Conservation (phyloP, 2,329 filamentous ascomycete genomes). For the Talaromyces rugulosus region DNA sequence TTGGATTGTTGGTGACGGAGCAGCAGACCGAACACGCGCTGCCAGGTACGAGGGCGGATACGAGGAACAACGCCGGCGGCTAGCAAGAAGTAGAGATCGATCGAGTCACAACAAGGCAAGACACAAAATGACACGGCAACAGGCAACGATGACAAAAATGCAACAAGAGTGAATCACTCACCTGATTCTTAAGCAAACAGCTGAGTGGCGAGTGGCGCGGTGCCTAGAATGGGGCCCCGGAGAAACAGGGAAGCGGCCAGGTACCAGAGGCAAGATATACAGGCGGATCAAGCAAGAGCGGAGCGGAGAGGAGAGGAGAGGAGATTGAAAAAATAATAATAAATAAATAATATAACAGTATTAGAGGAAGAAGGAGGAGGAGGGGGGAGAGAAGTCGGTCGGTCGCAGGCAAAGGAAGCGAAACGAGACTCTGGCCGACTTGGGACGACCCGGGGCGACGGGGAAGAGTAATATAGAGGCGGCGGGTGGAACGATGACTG, state of each 20-base stretch:
- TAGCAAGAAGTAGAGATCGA: neutral
- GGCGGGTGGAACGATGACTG: neutral
- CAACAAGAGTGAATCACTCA: neutral
- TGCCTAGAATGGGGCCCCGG: constrained; percentile 8
- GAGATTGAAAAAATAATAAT: neutral
- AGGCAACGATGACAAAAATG: neutral
- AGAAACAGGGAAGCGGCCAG: constrained; percentile 15
- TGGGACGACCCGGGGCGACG: neutral
- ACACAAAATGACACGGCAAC: neutral
- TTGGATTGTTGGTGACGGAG: neutral
- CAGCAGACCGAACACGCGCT: neutral
- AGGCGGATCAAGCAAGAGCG: constrained; percentile 12
- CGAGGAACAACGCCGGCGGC: neutral
- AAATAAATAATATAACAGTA: constrained; percentile 6
- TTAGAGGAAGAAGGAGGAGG: constrained; percentile 3
- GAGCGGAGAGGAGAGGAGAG: neutral
- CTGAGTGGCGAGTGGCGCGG: constrained; percentile 12
- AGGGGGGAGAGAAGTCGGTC: constrained; percentile 12
- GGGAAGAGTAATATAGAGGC: neutral
- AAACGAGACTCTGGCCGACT: neutral
- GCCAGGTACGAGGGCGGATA: neutral
- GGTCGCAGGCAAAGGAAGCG: neutral
- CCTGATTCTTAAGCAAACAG: neutral
- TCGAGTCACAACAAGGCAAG: neutral
- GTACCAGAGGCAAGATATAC: constrained; percentile 21